Conservation (phyloP, 108 stramenopile species). For the Skeletonema tropicum region DNA sequence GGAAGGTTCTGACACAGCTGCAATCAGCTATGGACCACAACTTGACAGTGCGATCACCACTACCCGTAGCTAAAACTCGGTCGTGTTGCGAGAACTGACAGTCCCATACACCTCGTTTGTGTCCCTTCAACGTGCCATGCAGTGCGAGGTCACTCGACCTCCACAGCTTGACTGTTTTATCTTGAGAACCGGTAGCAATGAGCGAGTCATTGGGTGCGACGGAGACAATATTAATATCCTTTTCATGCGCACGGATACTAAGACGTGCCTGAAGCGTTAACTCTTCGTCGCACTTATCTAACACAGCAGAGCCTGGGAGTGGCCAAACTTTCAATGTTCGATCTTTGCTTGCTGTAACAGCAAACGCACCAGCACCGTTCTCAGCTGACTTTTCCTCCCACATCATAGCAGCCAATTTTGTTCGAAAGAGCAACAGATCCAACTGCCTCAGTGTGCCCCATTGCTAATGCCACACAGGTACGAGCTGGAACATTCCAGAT, state of each 20-base stretch:
- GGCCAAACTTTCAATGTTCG: constrained; percentile 94
- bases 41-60: constrained; percentile 93
- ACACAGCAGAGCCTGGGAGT: constrained; percentile 69
- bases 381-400: constrained; percentile 79
- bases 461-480: constrained; percentile 66
- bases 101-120: constrained; percentile 96
- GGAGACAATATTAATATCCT: constrained; percentile 94
- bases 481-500: constrained; percentile 69
- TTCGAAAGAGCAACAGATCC: constrained; percentile 78
- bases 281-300: constrained; percentile 40
- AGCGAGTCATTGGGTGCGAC: constrained; percentile 95
- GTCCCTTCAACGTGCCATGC: constrained; percentile 89
- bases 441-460: constrained; percentile 91
- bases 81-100: constrained; percentile 94
- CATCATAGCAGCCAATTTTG: constrained; percentile 81
- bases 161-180: constrained; percentile 95
- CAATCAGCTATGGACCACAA: constrained; percentile 93
- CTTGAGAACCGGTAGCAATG: constrained; percentile 95
- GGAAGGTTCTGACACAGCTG: constrained; percentile 90
- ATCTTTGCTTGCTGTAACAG: constrained; percentile 91
- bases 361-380: constrained; percentile 90
- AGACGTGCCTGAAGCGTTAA: constrained; percentile 47
- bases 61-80: constrained; percentile 90
- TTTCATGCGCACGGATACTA: constrained; percentile 82
- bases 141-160: constrained; percentile 75